Percentiles rank a stretch among this genome's conserved stretches.
phyloP scores from a whole-genome alignment of 257 asterid species.

The Scutellaria baicalensis region DNA sequence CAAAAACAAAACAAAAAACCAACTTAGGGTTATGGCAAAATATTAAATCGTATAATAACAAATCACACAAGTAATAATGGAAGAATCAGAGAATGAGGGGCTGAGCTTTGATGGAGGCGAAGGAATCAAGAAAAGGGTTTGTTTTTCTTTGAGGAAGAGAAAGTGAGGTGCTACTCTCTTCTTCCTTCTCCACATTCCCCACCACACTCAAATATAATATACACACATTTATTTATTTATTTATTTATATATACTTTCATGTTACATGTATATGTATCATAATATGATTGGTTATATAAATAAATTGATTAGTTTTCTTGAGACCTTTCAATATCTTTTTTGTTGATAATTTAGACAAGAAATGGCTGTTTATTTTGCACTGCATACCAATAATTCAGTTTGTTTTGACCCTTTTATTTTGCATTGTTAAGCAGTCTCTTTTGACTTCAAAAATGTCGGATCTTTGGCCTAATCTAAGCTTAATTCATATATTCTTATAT shows the following conservation, averaged over 20 bases:
- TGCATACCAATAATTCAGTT: too few relatives aligned
- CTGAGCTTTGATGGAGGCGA: conserved; percentile 21
- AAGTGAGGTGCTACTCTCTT: conserved; percentile 28
- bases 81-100: conserved; percentile 7
- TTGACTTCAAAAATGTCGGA: not conserved
- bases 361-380: too few relatives aligned
- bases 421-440: not conserved
- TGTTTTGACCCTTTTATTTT: not conserved
- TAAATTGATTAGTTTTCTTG: too few relatives aligned
- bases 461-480: not conserved
- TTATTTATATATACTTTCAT: too few relatives aligned
- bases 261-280: too few relatives aligned
- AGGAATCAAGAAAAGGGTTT: conserved; percentile 12
- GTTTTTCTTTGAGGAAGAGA: conserved; percentile 12
- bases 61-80: not conserved
- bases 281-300: too few relatives aligned
- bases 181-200: conserved; percentile 30
- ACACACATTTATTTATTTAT: not conserved
- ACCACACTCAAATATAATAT: not conserved
- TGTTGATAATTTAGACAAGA: too few relatives aligned
- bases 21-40: conserved; percentile 6
- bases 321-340: too few relatives aligned
- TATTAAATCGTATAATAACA: not conserved
- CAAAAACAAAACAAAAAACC: conserved; percentile 2
- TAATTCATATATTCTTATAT: not conserved